phyloP scores from a whole-genome alignment of 495 filamentous ascomycete species.

The Astrothelium subdiscretum region DNA sequence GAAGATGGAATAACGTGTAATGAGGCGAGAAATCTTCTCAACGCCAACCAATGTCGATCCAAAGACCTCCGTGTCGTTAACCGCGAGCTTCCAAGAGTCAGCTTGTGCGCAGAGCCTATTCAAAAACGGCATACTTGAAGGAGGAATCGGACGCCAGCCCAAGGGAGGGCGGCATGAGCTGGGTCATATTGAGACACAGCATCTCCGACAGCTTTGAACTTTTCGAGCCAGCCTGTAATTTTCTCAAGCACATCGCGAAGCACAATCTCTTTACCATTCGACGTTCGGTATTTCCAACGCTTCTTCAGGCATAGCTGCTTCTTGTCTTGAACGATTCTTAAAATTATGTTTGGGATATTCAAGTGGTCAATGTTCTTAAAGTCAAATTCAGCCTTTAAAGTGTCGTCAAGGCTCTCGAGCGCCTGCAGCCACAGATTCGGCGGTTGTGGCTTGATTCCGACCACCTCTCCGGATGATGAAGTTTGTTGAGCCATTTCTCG shows the following conservation, averaged over 20 bases:
- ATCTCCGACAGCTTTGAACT: conserved; percentile 19
- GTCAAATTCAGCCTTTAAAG: background rate
- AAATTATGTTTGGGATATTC: background rate
- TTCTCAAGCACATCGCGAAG: conserved; percentile 18
- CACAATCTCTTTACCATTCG: background rate
- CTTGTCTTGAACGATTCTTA: background rate
- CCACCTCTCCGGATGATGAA: too few species aligned
- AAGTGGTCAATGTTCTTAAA: background rate
- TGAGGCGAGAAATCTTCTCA: background rate
- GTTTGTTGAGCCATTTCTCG: too few species aligned
- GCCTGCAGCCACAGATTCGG: background rate
- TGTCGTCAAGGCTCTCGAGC: background rate
- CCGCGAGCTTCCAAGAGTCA: background rate
- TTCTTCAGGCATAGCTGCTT: background rate
- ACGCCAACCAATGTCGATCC: background rate
- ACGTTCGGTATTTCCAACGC: background rate
- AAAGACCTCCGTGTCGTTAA: background rate
- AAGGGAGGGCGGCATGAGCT: conserved; percentile 19
- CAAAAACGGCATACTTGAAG: conserved; percentile 9
- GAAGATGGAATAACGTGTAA: background rate
- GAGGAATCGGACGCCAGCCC: conserved; percentile 20
- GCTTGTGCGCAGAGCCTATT: background rate
- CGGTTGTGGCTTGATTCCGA: too few species aligned
- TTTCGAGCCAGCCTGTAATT: conserved; percentile 14
- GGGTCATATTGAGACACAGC: conserved; percentile 17